These are phyloP conservation scores for Penicillium pulvis DNA, from an alignment of 495 filamentous ascomycete genomes.

Conservation along the genomic window DNA sequence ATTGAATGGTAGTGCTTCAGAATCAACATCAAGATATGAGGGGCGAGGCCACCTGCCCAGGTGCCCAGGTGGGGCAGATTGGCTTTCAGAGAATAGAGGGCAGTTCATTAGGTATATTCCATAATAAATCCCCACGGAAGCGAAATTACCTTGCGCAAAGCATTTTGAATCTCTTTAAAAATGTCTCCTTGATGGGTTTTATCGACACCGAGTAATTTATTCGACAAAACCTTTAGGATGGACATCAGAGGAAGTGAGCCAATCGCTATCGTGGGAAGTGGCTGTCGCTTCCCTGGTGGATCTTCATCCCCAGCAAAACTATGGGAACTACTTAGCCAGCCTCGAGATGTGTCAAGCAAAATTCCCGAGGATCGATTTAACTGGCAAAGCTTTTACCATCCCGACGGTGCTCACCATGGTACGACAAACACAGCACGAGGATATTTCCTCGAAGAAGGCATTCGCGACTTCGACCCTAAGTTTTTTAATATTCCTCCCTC, in stretches of 20 bases:
- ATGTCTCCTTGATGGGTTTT: neutral
- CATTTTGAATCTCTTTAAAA: neutral
- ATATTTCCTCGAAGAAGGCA: conserved; percentile 35
- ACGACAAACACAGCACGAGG: conserved; percentile 26
- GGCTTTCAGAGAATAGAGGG: neutral
- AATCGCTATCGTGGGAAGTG: conserved; percentile 6
- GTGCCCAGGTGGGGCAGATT: neutral
- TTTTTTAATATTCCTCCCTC: conserved; percentile 58
- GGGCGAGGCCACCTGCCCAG: neutral
- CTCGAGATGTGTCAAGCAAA: neutral
- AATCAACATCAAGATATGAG: neutral
- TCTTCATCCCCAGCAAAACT: neutral
- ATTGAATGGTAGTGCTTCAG: neutral
- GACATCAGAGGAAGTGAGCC: neutral
- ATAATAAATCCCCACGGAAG: neutral
- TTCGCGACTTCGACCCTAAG: conserved; percentile 36
- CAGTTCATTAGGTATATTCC: neutral
- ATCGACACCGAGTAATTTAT: no score
- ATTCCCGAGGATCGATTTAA: neutral
- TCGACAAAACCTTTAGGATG: neutral
- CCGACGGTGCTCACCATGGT: conserved; percentile 18
- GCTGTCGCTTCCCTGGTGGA: conserved; percentile 7
- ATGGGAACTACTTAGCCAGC: neutral
- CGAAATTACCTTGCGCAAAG: neutral
- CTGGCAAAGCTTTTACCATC: conserved; percentile 18